These are phyloP conservation scores for Suillus ampliporus DNA, from an alignment of 768 basidiomycete species.

Conservation along the genomic window DNA sequence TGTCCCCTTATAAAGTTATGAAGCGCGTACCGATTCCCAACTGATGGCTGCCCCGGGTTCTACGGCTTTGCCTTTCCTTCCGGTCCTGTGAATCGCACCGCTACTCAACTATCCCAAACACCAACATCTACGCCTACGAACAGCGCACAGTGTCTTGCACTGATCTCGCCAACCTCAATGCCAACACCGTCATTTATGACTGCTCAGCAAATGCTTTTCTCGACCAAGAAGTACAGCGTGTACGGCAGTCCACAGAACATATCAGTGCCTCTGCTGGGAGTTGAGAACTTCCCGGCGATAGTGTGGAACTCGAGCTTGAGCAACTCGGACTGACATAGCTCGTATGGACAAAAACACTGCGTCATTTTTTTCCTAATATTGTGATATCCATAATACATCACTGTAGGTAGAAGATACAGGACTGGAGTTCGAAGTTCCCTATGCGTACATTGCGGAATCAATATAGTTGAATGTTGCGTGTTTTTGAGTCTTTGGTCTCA, in stretches of 20 bases:
- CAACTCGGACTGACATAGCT: background rate
- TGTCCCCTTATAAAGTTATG: background rate
- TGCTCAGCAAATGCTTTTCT: constrained; percentile 18
- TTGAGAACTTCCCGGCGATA: constrained; percentile 21
- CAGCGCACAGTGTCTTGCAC: constrained; percentile 20
- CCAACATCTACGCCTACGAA: constrained; percentile 18
- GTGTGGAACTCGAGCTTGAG: constrained; percentile 7
- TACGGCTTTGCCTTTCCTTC: constrained; percentile 35
- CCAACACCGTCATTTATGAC: constrained; percentile 25
- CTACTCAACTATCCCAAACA: constrained; percentile 24
- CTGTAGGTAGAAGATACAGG: no score
- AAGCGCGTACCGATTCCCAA: constrained; percentile 36
- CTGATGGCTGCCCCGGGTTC: constrained; percentile 31
- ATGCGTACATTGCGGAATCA: no score
- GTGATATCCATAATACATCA: background rate
- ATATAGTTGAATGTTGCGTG: no score
- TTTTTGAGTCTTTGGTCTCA: no score
- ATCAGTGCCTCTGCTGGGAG: constrained; percentile 22
- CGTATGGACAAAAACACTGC: background rate
- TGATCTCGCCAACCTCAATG: constrained; percentile 36
- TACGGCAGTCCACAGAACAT: constrained; percentile 21
- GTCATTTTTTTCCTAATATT: background rate
- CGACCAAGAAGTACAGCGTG: constrained; percentile 19
- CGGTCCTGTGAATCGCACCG: constrained; percentile 26
- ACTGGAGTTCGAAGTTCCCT: no score